Conservation (phyloP, 441 rosid species). For the Croton laevigatus region DNA sequence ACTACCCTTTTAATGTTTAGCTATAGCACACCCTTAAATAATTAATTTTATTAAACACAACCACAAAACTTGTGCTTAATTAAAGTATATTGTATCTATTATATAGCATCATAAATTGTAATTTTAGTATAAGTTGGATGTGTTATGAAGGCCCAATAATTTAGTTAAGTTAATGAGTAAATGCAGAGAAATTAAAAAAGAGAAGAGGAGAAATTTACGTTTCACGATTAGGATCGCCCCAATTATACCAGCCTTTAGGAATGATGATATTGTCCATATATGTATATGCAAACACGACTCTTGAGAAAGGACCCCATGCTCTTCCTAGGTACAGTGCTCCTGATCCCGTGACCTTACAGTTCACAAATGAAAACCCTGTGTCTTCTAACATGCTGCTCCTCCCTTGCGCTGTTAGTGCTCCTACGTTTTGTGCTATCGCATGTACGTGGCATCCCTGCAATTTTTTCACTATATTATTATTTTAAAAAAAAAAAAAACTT, state of each 20-base stretch:
- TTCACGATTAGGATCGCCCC: slow-evolving; percentile 98
- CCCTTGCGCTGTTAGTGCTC: slow-evolving; percentile 89
- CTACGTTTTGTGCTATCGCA: slow-evolving; percentile 65
- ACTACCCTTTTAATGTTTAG: too few relatives aligned
- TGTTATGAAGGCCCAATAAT: too few relatives aligned
- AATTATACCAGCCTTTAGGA: slow-evolving; percentile 95
- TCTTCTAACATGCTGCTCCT: slow-evolving; percentile 80
- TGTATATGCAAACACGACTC: slow-evolving; percentile 93
- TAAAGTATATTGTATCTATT: too few relatives aligned
- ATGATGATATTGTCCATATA: slow-evolving; percentile 94
- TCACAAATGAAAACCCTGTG: slow-evolving; percentile 96
- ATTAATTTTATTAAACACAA: too few relatives aligned
- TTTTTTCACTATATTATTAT: too few relatives aligned
- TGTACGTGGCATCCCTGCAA: slow-evolving; percentile 83
- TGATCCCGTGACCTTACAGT: slow-evolving; percentile 96
- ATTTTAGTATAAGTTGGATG: too few relatives aligned
- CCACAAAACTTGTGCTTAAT: too few relatives aligned
- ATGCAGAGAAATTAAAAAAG: too few relatives aligned
- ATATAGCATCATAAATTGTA: too few relatives aligned
- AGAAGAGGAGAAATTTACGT: slow-evolving; percentile 39
- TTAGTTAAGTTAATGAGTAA: too few relatives aligned
- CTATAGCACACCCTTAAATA: too few relatives aligned
- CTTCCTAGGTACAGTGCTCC: slow-evolving; percentile 91
- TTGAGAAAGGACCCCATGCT: slow-evolving; percentile 99
- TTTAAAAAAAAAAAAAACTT: too few relatives aligned